Percentiles rank a stretch among this genome's conserved stretches.
These are phyloP conservation scores for Xylaria sp. DNA, from an alignment of 2,329 filamentous ascomycete species.

Conservation along the genomic window DNA sequence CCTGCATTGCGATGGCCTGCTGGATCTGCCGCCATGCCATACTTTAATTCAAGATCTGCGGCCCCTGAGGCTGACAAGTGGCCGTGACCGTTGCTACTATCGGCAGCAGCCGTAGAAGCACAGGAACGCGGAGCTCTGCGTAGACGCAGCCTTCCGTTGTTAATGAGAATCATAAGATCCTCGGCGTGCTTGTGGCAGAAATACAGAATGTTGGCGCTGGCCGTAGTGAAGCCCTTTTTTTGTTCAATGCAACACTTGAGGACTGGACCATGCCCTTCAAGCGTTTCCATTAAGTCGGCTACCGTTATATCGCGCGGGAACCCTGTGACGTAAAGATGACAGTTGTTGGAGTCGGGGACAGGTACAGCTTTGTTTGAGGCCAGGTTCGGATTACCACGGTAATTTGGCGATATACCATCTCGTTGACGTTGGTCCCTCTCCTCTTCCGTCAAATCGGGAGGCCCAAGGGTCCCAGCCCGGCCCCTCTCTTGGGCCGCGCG, in stretches of 20 bases:
- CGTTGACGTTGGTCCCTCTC: too few relatives aligned
- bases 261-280: slow-evolving; percentile 28
- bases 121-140: background rate
- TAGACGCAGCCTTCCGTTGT: slow-evolving; percentile 6
- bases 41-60: too few relatives aligned
- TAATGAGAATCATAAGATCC: slow-evolving; percentile 14
- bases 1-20: background rate
- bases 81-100: background rate
- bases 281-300: slow-evolving; percentile 17
- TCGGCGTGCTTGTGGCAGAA: slow-evolving; percentile 21
- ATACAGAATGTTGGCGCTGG: too few relatives aligned
- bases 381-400: slow-evolving; percentile 26
- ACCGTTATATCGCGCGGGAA: slow-evolving; percentile 14
- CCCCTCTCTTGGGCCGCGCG: background rate
- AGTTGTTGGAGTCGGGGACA: slow-evolving; percentile 27
- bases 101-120: too few relatives aligned
- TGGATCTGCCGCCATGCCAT: too few relatives aligned
- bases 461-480: too few relatives aligned
- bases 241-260: background rate
- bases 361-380: slow-evolving; percentile 20
- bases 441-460: too few relatives aligned
- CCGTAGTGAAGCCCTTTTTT: too few relatives aligned
- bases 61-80: background rate
- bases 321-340: slow-evolving; percentile 23
- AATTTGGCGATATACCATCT: slow-evolving; percentile 15